Percentiles rank a stretch among this genome's conserved stretches.
Evolutionary conservation across 176 grass and related monocot species (phyloP).

Genomic region (Puya raimondii): DNA sequence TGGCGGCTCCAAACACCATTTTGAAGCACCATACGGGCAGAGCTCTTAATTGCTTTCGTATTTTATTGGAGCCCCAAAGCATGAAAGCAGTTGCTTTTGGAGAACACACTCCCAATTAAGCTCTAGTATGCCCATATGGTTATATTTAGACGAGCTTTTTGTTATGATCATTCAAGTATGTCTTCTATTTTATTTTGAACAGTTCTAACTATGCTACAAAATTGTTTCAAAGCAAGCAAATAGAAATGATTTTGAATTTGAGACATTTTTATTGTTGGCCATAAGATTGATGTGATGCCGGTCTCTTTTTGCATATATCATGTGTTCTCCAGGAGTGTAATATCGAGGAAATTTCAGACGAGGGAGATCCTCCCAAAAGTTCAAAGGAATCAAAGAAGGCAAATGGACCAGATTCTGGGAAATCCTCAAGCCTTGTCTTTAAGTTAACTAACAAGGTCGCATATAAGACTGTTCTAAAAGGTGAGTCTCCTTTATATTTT

Average conservation of each 20-base stretch:
- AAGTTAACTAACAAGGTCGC: slow-evolving; percentile 89
- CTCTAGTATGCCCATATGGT: no score
- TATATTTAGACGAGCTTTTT: no score
- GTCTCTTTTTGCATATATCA: slow-evolving; percentile 10
- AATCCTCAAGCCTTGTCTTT: slow-evolving; percentile 66
- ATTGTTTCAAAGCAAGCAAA: neutral
- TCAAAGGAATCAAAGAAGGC: slow-evolving; percentile 84
- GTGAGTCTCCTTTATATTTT: slow-evolving; percentile 23
- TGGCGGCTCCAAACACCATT: no score
- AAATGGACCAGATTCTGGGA: slow-evolving; percentile 55
- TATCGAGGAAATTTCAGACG: slow-evolving; percentile 77
- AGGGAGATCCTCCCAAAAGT: slow-evolving; percentile 81
- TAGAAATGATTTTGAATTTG: neutral
- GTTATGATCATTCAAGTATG: neutral
- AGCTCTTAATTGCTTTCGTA: no score
- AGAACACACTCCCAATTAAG: no score
- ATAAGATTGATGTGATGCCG: neutral
- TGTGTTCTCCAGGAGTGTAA: slow-evolving; percentile 66
- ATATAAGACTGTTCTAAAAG: slow-evolving; percentile 98
- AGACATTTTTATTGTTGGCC: neutral
- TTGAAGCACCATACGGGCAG: no score
- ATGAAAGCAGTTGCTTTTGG: no score
- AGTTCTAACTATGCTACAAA: no score
- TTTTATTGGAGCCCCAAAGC: no score
- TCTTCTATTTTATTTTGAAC: neutral